A percentile compares a stretch with the other conserved stretches of the same genome.
These are phyloP conservation scores for Beta corolliflora DNA, from an alignment of 179 eudicot genomes.

Conservation along the genomic window DNA sequence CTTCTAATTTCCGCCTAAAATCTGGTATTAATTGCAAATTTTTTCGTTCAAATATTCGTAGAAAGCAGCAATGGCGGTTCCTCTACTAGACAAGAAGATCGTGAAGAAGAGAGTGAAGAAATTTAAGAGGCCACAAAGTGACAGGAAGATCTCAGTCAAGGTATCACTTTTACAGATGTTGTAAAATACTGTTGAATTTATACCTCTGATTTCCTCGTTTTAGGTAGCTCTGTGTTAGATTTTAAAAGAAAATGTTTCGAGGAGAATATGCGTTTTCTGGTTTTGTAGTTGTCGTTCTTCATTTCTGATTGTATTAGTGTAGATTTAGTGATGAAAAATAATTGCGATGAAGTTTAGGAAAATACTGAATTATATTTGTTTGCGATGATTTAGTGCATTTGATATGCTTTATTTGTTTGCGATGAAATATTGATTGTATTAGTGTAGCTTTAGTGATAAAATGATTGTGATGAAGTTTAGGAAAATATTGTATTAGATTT, in stretches of 20 bases:
- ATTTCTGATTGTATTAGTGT: too few relatives aligned
- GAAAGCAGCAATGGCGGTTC: slow-evolving; percentile 16
- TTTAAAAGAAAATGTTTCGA: too few relatives aligned
- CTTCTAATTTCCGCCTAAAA: neutral
- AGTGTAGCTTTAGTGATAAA: neutral
- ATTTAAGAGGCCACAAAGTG: slow-evolving; percentile 12
- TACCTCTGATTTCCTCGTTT: neutral
- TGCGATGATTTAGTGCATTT: neutral
- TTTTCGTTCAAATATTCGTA: neutral
- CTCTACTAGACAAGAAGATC: slow-evolving; percentile 3
- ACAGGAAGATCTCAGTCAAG: slow-evolving; percentile 11
- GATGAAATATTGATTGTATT: neutral
- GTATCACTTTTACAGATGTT: neutral
- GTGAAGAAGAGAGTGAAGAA: slow-evolving; percentile 15
- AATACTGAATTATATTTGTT: neutral
- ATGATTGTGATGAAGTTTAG: neutral
- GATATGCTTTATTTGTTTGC: neutral
- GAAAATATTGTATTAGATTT: too few relatives aligned
- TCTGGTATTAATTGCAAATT: neutral
- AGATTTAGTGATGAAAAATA: neutral
- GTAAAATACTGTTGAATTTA: neutral
- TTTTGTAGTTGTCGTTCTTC: too few relatives aligned
- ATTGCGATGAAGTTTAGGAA: neutral
- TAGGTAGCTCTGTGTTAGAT: too few relatives aligned
- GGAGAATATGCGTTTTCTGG: too few relatives aligned